Conservation (phyloP, 129 eudicot species). For the Chrysanthemum seticuspe region DNA sequence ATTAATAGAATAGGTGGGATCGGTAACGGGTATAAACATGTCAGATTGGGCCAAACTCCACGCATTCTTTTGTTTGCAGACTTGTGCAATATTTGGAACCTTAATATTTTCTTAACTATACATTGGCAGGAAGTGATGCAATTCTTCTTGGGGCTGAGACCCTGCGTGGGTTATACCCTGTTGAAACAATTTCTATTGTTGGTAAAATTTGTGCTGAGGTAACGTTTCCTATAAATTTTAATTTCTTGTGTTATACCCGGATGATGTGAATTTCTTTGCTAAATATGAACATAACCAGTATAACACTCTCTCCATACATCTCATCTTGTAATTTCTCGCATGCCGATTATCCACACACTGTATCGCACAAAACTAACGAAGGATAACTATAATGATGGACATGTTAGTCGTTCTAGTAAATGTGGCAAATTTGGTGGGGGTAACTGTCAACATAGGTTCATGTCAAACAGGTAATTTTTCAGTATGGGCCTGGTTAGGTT, state of each 20-base stretch:
- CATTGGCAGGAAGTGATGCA: constrained; percentile 62
- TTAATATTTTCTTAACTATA: neutral
- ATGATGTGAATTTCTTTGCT: neutral
- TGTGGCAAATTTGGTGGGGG: too few species aligned
- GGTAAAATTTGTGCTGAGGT: constrained; percentile 77
- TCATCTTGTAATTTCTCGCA: too few species aligned
- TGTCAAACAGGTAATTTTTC: too few species aligned
- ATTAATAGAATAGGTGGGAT: neutral
- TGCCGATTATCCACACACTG: too few species aligned
- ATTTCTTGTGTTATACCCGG: neutral
- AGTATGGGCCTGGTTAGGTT: too few species aligned
- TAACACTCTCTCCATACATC: neutral
- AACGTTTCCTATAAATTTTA: neutral
- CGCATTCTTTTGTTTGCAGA: neutral
- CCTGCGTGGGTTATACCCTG: constrained; percentile 66
- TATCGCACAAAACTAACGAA: too few species aligned
- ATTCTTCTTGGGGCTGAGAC: constrained; percentile 85
- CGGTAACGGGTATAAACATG: neutral
- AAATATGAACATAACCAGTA: neutral
- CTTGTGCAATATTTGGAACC: neutral
- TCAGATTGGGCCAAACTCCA: neutral
- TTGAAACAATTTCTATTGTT: constrained; percentile 63
- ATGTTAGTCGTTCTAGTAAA: too few species aligned
- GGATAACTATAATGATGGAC: too few species aligned
- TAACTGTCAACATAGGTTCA: too few species aligned